Evolutionary conservation across 2,329 filamentous ascomycete species (phyloP), one percentile per base, ranked within the genome.

Genomic region (Penicillium digitatum): DNA sequence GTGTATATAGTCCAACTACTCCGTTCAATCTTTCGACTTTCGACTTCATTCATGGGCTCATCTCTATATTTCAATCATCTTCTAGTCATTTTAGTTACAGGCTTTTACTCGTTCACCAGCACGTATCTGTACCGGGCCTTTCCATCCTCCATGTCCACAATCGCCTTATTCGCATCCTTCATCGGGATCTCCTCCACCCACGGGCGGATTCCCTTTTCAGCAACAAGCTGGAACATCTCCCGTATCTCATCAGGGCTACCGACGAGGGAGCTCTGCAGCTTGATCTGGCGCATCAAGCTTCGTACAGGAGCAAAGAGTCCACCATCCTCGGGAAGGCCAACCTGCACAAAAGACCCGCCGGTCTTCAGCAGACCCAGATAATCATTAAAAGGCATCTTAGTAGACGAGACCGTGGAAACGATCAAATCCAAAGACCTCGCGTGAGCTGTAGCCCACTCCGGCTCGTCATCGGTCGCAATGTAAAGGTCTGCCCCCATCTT

Each of bases 281-380:
- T 80, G 32, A 77, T 61, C 2, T 81, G 84, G n/a, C 66, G 71
- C 46, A 87, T 82, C 49, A 89, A 72, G 1, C 77, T 72, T 61
- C 82, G 82, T 5, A 82, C 80, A 50, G 76, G 79, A 57, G 87
- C 79, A 1, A 72, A 70, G 12, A 83, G 81, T 6, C 68, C 59
- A 5, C 71, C 70, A 51, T 81, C 81, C 58, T 90, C 87, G 1
- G 87, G 87, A 1, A 81, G 78, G 56, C 86, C 87, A 40, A 90
- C 79, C 69, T 88, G 84, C 47, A 87, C 79, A 56, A 88, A 82
- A 12, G 77, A 78, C 12, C 87, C 86, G 45, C 81, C 78, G 16
- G 77, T 75, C 45, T 79, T 75, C 38, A 89, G 74, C 2, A 90
- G 79, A 20, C 72, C 64, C 43, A 90, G 74, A 68, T 88, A 89